Base-by-base conservation (phyloP, 1,284 basidiomycete genomes). In the Stereum hirsutum region DNA sequence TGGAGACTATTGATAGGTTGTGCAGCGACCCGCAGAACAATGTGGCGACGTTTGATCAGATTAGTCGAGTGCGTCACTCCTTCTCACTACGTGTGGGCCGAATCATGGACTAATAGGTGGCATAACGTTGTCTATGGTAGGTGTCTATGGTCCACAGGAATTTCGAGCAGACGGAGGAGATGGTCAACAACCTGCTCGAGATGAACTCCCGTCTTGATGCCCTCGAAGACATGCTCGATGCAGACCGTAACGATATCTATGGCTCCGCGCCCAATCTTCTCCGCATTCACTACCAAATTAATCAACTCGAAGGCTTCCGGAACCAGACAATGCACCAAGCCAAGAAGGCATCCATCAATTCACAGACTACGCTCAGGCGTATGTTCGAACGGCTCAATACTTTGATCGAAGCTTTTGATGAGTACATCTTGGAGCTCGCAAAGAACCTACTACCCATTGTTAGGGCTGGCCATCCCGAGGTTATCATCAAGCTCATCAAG, bases 101-200 rank as follows among this genome's bases (percentile, higher is more conserved):
- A 39, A 27, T n/a, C 28, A 7, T 21, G n/a, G 11, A 20, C 33
- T 19, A 5, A 25, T 25, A 4, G 8, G n/a, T n/a, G 31, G 3
- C 31, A 10, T 42, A 40, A 43, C 32, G 54, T 47, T 37, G 24
- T 43, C 39, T 8, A n/a, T 46, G 7, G 31, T 6, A 94, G 87
- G 91, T 98, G 5, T 98, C 95, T 15, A 83, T 88, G 67, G 89
- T 98, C 1, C 95, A 99, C 59, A 77, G 94, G 11, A 94, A 96
- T 58, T 94, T 99, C 57, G 82, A 91, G 46, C 89, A 90, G 51
- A 97, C 94, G 3, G 88, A 94, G 56, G 91, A 93, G 52, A 96
- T 96, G 79, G 88, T 98, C 44, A 82, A 86, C 49, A 93, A 95
- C 58, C 75, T 99, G 26, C 72, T 90, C 27, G 84, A 86, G 47